Conservation (phyloP, 768 basidiomycete species). For the Porphyrellus cyaneotinctus region DNA sequence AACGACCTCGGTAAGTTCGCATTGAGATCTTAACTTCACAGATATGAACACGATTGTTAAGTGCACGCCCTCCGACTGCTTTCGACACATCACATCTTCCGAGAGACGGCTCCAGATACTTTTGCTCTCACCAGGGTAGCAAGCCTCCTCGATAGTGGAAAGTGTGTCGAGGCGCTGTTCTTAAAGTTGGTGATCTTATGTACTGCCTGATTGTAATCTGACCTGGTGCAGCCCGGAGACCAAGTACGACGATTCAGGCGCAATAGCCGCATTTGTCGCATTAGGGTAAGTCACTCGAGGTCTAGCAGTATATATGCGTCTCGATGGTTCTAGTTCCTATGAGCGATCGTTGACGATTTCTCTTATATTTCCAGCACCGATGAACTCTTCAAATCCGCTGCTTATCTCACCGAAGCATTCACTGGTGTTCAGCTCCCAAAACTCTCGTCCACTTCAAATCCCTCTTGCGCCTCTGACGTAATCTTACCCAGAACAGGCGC, state of each 20-base stretch:
- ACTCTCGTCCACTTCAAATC: slow-evolving; percentile 3
- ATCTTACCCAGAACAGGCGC: neutral
- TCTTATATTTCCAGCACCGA: slow-evolving; percentile 49
- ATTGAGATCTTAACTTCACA: neutral
- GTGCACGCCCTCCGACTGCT: slow-evolving; percentile 73
- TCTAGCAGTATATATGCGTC: neutral
- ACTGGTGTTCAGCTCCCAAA: slow-evolving; percentile 27
- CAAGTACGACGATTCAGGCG: slow-evolving; percentile 66
- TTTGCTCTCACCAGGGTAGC: slow-evolving; percentile 72
- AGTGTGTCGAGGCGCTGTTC: slow-evolving; percentile 45
- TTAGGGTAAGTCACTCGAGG: slow-evolving; percentile 46
- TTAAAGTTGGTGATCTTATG: slow-evolving; percentile 37
- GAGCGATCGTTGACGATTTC: slow-evolving; percentile 2
- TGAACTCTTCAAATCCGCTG: slow-evolving; percentile 72
- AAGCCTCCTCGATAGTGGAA: slow-evolving; percentile 65
- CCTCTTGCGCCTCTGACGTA: slow-evolving; percentile 5
- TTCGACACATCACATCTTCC: slow-evolving; percentile 73
- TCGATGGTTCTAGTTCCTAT: neutral
- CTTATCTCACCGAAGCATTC: slow-evolving; percentile 70
- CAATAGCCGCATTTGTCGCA: slow-evolving; percentile 67
- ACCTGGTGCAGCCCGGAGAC: slow-evolving; percentile 43
- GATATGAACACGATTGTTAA: neutral
- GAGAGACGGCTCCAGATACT: slow-evolving; percentile 64
- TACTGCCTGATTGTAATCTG: neutral
- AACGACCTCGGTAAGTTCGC: slow-evolving; percentile 15